Base-by-base conservation (phyloP, 352 stramenopile species). In the Blastocystis sp. region DNA sequence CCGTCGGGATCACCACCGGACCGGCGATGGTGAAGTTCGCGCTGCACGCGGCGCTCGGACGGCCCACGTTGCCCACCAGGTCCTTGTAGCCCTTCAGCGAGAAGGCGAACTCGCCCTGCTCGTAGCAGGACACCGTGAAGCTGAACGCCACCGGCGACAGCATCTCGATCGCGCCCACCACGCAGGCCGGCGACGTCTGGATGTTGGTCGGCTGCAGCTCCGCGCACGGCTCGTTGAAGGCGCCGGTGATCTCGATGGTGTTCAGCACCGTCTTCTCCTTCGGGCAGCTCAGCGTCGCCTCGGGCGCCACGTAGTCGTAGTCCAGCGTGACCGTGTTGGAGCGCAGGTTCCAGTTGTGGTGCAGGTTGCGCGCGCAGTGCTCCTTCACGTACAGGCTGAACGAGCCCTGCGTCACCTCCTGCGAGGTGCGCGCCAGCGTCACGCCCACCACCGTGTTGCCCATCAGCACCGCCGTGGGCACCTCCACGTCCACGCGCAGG, bases 291-390 rank as follows among this genome's bases (percentile, higher is more conserved):
- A 81, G 71, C 28, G 45, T 64, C 21, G 66, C 56, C 1, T 56
- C 23, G 23, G 71, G 71, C 43, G 40, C 10, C 11, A 65, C 60
- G 45, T 45, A 81, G 52, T 81, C 71, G 59, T 81, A 81, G n/a
- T 43, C 10, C 19, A 81, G 66, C 19, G 28, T 60, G 48, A 81
- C 17, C 0, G 21, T 23, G 43, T 81, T 81, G 7, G 71, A 81
- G 5, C 53, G 71, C 28, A 81, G 28, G 23, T 81, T 81, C 48
- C 66, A 81, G 71, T 81, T 81, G 28, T 65, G 41, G 43, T 81
- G 17, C 3, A 7, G 7, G 43, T 81, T 53, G 17, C 23, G 9
- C 41, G 66, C 40, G 43, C 71, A 81, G 23, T 81, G 43, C 4
- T 81, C 71, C 56, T 66, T 64, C 3, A 81, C 45, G 7, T 81